phyloP scores from a whole-genome alignment of 1,284 basidiomycete species.

The Fomitopsis pinicola region DNA sequence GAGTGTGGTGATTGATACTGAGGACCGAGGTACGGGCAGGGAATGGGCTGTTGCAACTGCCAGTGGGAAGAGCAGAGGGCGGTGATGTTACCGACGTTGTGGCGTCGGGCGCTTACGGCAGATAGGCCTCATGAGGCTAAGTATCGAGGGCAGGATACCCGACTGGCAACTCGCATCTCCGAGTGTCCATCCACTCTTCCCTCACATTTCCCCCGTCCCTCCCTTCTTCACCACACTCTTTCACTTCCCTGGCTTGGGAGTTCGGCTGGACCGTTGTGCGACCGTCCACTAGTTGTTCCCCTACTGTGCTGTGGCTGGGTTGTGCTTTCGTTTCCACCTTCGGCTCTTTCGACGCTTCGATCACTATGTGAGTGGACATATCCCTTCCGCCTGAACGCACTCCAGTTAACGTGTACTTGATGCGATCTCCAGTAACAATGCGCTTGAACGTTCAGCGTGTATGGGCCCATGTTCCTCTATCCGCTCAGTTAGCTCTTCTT shows the following conservation, averaged over 20 bases:
- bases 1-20: no score
- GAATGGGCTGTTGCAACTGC: no score
- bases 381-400: neutral
- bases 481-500: slow-evolving; percentile 45
- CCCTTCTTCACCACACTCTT: slow-evolving; percentile 20
- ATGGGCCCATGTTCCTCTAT: slow-evolving; percentile 32
- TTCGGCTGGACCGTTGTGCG: slow-evolving; percentile 49
- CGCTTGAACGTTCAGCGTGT: slow-evolving; percentile 8
- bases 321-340: slow-evolving; percentile 21
- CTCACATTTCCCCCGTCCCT: slow-evolving; percentile 15
- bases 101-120: neutral
- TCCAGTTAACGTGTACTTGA: neutral
- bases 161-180: slow-evolving; percentile 5
- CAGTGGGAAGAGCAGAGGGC: no score
- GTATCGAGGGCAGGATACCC: neutral
- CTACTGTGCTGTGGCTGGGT: slow-evolving; percentile 44
- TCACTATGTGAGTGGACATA: neutral
- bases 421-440: slow-evolving; percentile 12
- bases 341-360: slow-evolving; percentile 3
- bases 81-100: neutral
- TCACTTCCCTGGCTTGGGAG: slow-evolving; percentile 27
- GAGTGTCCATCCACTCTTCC: slow-evolving; percentile 3
- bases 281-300: slow-evolving; percentile 22
- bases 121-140: neutral
- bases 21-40: no score